Percentiles rank a stretch among this genome's conserved stretches.
These are phyloP conservation scores for Albophoma yamanashiensis DNA, from an alignment of 2,329 filamentous ascomycete genomes.

Conservation along the genomic window DNA sequence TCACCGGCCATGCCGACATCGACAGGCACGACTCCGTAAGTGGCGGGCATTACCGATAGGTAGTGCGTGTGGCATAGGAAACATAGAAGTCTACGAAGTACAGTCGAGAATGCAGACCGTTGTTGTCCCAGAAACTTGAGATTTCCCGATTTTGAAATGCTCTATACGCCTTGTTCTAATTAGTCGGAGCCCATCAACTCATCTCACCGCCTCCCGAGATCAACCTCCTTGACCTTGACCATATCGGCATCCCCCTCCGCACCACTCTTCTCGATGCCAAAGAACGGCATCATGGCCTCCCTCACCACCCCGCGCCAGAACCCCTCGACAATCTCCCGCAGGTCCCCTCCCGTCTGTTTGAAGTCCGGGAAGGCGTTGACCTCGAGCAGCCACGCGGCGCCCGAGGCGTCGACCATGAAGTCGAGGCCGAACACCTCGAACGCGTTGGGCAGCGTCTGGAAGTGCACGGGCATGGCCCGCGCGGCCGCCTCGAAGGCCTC, in stretches of 20 bases:
- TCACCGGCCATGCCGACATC: neutral
- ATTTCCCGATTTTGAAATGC: neutral
- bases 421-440: constrained; percentile 92
- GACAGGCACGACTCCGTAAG: neutral
- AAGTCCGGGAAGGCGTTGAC: constrained; percentile 97
- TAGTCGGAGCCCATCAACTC: neutral
- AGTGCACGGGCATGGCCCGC: constrained; percentile 75
- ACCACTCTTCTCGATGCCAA: constrained; percentile 26
- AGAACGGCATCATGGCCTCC: constrained; percentile 57
- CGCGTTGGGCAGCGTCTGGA: constrained; percentile 76
- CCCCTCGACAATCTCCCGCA: constrained; percentile 60
- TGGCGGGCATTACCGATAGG: neutral
- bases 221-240: constrained; percentile 41
- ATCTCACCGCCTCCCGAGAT: constrained; percentile 35
- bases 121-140: no score
- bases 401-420: constrained; percentile 64
- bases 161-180: neutral
- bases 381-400: constrained; percentile 68
- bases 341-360: constrained; percentile 76
- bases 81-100: no score
- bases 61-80: neutral
- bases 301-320: constrained; percentile 68
- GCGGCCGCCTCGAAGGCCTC: constrained; percentile 84
- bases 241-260: constrained; percentile 27
- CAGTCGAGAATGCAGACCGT: no score